Evolutionary conservation across 352 stramenopile species (phyloP), one percentile per base, ranked within the genome.

Genomic region (Globisporangium megalacanthum): DNA sequence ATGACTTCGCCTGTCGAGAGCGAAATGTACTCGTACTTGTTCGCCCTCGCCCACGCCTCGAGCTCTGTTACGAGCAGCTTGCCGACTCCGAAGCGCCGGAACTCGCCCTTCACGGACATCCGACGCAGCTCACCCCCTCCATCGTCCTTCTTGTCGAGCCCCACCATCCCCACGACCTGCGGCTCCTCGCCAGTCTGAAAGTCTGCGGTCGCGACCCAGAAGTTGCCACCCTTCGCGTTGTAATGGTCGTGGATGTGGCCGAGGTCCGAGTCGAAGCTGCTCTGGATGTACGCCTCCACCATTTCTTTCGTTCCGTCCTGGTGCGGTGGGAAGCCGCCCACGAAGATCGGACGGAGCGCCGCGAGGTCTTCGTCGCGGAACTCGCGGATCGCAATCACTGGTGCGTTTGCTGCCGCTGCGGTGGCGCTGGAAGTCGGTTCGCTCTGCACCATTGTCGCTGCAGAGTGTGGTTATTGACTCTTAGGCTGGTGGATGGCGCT

Each of bases 211-310:
- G 62, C 68, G 25, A 83, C 55, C 70, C 68, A 83, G 51, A 74
- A 79, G 53, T 78, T 83, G 10, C 73, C 70, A 1, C 68, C 66
- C 9, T 54, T 46, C 0, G 49, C 37, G 19, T 74, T 50, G 55
- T 79, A 83, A 17, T 63, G 70, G 44, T 45, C 63, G 15, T 72
- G 31, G 25, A 83, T 60, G 41, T 77, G 58, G 11, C 58, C 58
- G 31, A 79, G 51, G 22, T 79, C 71, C 14, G 68, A 36, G 11
- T 72, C 60, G 51, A 67, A 66, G 17, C 51, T 51, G 17, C 54
- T 49, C 36, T 60, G 59, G 46, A 56, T 48, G 35, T 70, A 62
- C 20, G 68, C 55, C 25, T 61, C 47, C 25, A 52, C 44, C 11
- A 39, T 46, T 6, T 31, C 36, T 29, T 53, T 59, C 31, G 39